Base-by-base conservation (phyloP, 192 early-diverging fungal genomes). In the Coemansia sp. region DNA sequence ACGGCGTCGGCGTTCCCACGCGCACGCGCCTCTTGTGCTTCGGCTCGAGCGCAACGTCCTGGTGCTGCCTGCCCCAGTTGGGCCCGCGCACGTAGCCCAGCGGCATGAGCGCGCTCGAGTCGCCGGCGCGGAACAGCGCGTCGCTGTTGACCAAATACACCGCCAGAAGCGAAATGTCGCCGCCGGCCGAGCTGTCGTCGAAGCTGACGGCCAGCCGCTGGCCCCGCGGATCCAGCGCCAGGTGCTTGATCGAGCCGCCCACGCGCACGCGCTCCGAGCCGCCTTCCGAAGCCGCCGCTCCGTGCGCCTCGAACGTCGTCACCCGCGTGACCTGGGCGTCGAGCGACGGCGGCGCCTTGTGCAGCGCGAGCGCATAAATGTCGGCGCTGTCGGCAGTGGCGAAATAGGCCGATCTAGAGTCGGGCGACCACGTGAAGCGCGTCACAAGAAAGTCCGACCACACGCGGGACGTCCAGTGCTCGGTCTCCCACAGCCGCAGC, bases 41-140 rank as follows among this genome's bases (percentile, higher is more conserved):
- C 51, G 37, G 64, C 5, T 40, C 34, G 0, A 12, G 20, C 5
- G 56, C 26, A 14, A 19, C 4, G n/a, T 48, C 22, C 14, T 26
- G 62, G 14, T 46, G 65, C 49, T 71, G 73, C 48, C 56, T 64
- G 57, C 75, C 81, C 81, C 71, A 74, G 56, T 59, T 64, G 4
- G 81, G 81, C 8, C 81, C 81, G 22, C 81, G 74, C 19, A 83
- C 62, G n/a, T 74, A 83, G 12, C 81, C 81, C 26, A 76, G 60
- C 3, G 81, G 75, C 65, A 74, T 77, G 15, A 77, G 61, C 19
- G 72, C 71, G 34, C 63, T 63, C 2, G 68, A 67, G 22, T 64
- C 71, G 14, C 81, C 81, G 21, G 71, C 75, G 8, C 74, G 75
- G 63, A 78, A 74, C 26, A 77, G 55, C 31, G 72, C 68, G 1